Evolutionary conservation across 768 basidiomycete genomes (phyloP).

Genomic region (Suillus clintonianus): DNA sequence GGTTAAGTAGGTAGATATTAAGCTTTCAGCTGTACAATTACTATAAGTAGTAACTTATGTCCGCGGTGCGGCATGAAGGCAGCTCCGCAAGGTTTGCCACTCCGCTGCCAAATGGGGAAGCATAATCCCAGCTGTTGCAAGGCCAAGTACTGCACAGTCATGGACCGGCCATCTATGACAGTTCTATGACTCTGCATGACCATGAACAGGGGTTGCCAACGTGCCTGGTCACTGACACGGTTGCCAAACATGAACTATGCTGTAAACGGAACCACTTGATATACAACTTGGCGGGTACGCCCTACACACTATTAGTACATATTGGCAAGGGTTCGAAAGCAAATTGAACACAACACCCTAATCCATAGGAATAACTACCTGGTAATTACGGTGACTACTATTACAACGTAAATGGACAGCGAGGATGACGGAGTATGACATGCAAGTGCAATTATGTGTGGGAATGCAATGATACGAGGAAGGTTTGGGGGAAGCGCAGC

Average conservation of each 20-base stretch:
- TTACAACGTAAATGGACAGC: slow-evolving; percentile 36
- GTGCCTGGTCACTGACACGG: not conserved
- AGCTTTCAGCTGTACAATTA: no score
- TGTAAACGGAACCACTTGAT: not conserved
- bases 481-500: not conserved
- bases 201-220: no score
- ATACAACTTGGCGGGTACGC: not conserved
- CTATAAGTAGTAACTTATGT: no score
- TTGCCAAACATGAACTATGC: no score
- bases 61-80: no score
- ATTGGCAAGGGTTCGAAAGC: not conserved
- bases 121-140: no score
- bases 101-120: no score
- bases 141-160: no score
- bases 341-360: slow-evolving; percentile 7
- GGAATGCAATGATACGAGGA: slow-evolving; percentile 7
- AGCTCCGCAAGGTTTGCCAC: no score
- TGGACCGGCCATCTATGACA: no score
- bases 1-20: no score
- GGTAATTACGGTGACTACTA: slow-evolving; percentile 29
- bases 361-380: slow-evolving; percentile 10
- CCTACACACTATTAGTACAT: not conserved
- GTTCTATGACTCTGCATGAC: no score
- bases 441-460: slow-evolving; percentile 6
- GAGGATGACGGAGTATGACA: slow-evolving; percentile 8